These are phyloP conservation scores for Cephalotrichum gorgonifer DNA, from an alignment of 2,329 filamentous ascomycete species.

Conservation along the genomic window DNA sequence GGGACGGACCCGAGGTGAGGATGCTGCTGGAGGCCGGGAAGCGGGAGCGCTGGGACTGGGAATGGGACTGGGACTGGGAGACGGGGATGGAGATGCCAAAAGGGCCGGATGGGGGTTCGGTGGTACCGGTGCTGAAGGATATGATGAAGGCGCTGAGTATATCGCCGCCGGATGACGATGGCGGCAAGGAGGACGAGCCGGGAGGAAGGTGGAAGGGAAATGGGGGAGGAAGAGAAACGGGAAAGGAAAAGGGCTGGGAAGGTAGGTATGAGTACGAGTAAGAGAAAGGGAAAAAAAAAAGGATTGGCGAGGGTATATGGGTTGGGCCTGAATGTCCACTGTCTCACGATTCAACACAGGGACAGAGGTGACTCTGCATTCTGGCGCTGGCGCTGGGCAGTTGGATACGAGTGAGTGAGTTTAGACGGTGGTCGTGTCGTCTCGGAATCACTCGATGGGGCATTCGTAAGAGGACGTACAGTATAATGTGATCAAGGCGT, in stretches of 20 bases:
- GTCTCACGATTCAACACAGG: neutral
- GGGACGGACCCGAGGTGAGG: conserved; percentile 3
- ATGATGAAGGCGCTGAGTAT: neutral
- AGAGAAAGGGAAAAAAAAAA: neutral
- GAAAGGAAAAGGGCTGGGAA: neutral
- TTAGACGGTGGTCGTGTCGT: too few relatives aligned
- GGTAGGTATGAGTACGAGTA: neutral
- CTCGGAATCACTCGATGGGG: too few relatives aligned
- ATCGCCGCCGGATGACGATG: too few relatives aligned
- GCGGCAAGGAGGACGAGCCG: neutral
- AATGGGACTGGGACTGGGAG: neutral
- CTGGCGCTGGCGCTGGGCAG: neutral
- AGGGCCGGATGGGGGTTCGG: neutral
- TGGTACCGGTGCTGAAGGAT: neutral
- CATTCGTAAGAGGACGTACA: too few relatives aligned
- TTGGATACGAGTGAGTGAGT: too few relatives aligned
- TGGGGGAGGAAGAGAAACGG: neutral
- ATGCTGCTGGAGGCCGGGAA: neutral
- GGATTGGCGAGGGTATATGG: neutral
- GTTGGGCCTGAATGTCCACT: neutral
- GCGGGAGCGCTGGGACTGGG: neutral
- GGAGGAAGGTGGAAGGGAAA: neutral
- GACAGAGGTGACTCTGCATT: too few relatives aligned
- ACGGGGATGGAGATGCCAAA: neutral
- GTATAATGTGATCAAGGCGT: too few relatives aligned